Base-by-base conservation (phyloP, 2,329 filamentous ascomycete species). In the Raffaelea ambrosiae region DNA sequence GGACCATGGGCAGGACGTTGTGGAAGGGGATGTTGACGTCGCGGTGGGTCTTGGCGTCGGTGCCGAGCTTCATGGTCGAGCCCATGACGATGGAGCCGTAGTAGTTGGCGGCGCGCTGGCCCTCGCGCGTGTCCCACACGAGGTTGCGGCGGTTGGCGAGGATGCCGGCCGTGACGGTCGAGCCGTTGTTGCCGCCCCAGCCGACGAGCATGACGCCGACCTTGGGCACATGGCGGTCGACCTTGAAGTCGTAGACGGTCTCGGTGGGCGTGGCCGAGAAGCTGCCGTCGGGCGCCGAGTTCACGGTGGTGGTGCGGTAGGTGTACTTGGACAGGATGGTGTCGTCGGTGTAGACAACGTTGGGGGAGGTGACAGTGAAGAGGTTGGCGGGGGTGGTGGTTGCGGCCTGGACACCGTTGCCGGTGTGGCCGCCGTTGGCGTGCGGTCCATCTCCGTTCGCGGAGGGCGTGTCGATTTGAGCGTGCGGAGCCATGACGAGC, bases 1-100 rank as follows among this genome's bases (percentile, higher is more conserved):
- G 91, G 51, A 91, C 86, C 89, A 97, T 95, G 52, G 93, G 93
- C 55, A 98, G 77, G 60, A 97, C 77, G 65, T 91, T 81, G 64
- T 91, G 88, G 76, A 98, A 95, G 54, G 93, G 91, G 59, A 98
- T 87, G 71, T 97, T 95, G 71, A 98, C 81, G 63, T 98, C 93
- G 69, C 86, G 78, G 60, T 79, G 81, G 52, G 88, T 94, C 69
- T 85, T 80, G 60, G 81, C 76, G 61, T 97, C 88, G 40, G 84
- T 86, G 49, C 93, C 93, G 52, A 98, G 84, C 79, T 97, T 98
- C 72, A 96, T 83, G 56, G 93, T 98, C 19, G 93, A 97, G 54
- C 84, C 79, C 93, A 98, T 97, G 68, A 97, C 81, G 59, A 97
- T 81, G 49, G 93, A 98, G 61, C 93, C 93, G 66, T 96, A 98